Evolutionary conservation across 2,329 filamentous ascomycete species (phyloP).

Genomic region (Dendrostoma leiphaemia): DNA sequence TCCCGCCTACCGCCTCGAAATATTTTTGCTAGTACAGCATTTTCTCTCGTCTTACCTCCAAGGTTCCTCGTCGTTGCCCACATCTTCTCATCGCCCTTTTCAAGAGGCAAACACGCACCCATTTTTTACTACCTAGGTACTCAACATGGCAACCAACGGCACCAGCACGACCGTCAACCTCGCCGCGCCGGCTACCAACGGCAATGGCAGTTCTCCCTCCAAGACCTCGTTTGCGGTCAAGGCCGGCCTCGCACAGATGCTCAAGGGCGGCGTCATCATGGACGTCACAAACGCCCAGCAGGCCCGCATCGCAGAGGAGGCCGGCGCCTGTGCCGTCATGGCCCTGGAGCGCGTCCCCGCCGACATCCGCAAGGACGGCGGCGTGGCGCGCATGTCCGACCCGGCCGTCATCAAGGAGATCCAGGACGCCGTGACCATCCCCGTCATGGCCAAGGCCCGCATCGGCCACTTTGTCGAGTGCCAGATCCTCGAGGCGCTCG

Average conservation of each 20-base stretch:
- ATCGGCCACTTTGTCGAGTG: constrained; percentile 99
- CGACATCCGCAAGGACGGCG: constrained; percentile 88
- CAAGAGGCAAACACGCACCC: background rate
- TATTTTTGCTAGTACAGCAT: no score
- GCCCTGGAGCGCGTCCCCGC: constrained; percentile 95
- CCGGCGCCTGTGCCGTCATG: constrained; percentile 96
- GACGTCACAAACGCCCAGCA: constrained; percentile 93
- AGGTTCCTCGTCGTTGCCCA: background rate
- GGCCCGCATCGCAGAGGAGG: constrained; percentile 95
- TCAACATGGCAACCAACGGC: constrained; percentile 24
- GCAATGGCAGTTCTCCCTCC: constrained; percentile 29
- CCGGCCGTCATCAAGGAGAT: constrained; percentile 93
- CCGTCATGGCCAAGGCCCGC: constrained; percentile 97
- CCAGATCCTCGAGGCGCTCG: constrained; percentile 93
- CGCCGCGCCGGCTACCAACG: constrained; percentile 18
- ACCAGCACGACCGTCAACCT: constrained; percentile 14
- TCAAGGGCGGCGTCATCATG: constrained; percentile 99
- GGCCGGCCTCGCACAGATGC: constrained; percentile 92
- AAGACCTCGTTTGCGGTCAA: constrained; percentile 78
- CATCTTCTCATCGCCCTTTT: background rate
- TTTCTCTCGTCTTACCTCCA: no score
- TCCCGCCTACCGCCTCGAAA: background rate
- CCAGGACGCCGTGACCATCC: constrained; percentile 91
- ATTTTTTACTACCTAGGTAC: background rate
- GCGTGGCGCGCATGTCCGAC: constrained; percentile 96